A percentile compares a stretch with the other conserved stretches of the same genome.
Conservation (phyloP, 257 asterid species). For the Penstemon davidsonii region DNA sequence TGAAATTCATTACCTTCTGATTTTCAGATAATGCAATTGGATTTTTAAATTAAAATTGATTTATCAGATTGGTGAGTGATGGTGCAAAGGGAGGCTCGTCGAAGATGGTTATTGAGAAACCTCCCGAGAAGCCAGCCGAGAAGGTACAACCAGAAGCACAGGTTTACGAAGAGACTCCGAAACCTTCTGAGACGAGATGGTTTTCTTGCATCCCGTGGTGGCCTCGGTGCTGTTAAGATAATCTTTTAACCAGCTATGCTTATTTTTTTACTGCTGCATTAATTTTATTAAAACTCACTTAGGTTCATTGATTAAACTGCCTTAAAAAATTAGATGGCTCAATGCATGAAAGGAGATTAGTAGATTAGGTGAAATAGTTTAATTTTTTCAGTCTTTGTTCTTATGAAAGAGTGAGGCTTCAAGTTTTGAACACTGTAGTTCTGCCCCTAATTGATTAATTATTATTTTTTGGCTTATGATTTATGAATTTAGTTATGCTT, state of each 20-base stretch:
- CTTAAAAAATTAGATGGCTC: background rate
- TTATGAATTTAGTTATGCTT: background rate
- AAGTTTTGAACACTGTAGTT: background rate
- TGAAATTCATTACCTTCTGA: background rate
- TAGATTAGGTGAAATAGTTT: background rate
- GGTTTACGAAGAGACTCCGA: conserved; percentile 2
- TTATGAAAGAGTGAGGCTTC: background rate
- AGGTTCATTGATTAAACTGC: background rate
- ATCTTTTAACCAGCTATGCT: background rate
- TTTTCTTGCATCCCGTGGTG: conserved; percentile 38
- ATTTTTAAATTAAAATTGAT: too few species aligned
- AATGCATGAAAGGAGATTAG: background rate
- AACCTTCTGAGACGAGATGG: conserved; percentile 34
- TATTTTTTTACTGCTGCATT: conserved; percentile 1
- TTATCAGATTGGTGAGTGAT: conserved; percentile 42
- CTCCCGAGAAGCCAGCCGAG: background rate
- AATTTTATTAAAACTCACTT: background rate
- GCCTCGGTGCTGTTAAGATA: conserved; percentile 39
- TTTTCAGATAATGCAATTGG: conserved; percentile 6
- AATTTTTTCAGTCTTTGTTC: background rate
- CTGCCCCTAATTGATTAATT: background rate
- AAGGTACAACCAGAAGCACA: conserved; percentile 6
- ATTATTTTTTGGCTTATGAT: background rate
- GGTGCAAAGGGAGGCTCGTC: conserved; percentile 33
- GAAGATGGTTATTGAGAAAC: conserved; percentile 37